Percentiles rank a stretch among this genome's conserved stretches.
These are phyloP conservation scores for Fusarium nygamai DNA, from an alignment of 2,329 filamentous ascomycete genomes.

Conservation along the genomic window DNA sequence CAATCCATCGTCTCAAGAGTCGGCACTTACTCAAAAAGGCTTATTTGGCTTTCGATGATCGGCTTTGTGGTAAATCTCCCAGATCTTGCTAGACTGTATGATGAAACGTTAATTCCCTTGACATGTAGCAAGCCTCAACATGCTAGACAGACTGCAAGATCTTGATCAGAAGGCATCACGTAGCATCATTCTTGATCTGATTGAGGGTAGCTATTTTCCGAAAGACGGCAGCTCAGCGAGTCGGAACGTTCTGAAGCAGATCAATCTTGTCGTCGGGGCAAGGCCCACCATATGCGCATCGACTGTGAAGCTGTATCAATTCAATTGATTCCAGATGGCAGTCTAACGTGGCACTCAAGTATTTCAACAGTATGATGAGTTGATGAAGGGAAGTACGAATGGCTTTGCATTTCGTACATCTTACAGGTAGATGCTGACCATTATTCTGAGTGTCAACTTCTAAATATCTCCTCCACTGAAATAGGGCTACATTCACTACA, in stretches of 20 bases:
- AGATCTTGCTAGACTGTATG: background rate
- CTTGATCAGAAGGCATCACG: no score
- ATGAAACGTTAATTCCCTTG: background rate
- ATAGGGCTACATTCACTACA: background rate
- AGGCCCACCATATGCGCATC: background rate
- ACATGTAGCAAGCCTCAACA: fast-evolving
- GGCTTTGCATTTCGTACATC: background rate
- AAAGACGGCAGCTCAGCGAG: fast-evolving
- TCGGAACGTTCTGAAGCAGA: fast-evolving
- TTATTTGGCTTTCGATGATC: background rate
- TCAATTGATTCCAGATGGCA: background rate
- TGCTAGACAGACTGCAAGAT: background rate
- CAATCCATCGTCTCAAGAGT: background rate
- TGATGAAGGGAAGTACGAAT: fast-evolving
- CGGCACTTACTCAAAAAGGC: background rate
- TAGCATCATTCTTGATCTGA: no score
- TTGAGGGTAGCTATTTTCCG: fast-evolving
- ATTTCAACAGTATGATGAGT: fast-evolving
- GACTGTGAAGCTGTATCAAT: background rate
- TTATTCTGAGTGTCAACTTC: background rate
- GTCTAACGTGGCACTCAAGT: fast-evolving
- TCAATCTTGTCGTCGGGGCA: background rate
- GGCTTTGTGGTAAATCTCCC: fast-evolving
- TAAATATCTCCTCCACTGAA: no score
- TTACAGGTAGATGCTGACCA: background rate